Conservation (phyloP, 805 yeast species). For the Zygosaccharomyces bailii region DNA sequence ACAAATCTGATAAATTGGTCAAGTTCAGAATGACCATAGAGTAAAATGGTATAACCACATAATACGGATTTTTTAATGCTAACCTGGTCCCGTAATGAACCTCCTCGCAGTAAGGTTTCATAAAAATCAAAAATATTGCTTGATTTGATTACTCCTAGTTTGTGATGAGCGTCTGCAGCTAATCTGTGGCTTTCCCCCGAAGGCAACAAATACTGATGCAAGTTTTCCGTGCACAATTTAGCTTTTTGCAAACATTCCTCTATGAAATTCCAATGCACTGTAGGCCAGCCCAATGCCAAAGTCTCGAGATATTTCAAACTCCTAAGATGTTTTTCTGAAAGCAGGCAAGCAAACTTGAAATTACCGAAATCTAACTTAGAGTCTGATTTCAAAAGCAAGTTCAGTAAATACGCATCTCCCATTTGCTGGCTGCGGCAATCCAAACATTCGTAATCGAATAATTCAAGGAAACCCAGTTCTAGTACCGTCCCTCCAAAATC, state of each 20-base stretch:
- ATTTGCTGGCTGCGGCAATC: conserved; percentile 5
- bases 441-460: conserved; percentile 20
- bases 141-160: conserved; percentile 41
- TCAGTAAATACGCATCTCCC: conserved; percentile 6
- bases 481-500: conserved; percentile 44
- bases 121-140: conserved; percentile 45
- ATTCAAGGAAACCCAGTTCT: conserved; percentile 35
- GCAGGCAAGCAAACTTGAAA: conserved; percentile 59
- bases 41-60: conserved; percentile 34
- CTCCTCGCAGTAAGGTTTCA: conserved; percentile 37
- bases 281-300: conserved; percentile 83
- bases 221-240: conserved; percentile 20
- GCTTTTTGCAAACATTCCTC: conserved; percentile 42
- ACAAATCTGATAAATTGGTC: conserved; percentile 28
- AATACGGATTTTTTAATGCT: conserved; percentile 25
- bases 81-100: conserved; percentile 39
- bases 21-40: conserved; percentile 33
- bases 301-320: conserved; percentile 76
- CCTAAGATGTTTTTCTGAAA: conserved; percentile 56
- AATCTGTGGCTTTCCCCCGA: conserved; percentile 62
- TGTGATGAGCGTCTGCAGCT: conserved; percentile 13
- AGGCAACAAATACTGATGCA: conserved; percentile 61
- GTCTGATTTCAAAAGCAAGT: conserved; percentile 15
- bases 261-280: conserved; percentile 57
- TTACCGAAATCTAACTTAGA: conserved; percentile 12